Evolutionary conservation across 495 filamentous ascomycete species (phyloP), one percentile per base, ranked within the genome.

Genomic region (Tuber microsphaerosporum): DNA sequence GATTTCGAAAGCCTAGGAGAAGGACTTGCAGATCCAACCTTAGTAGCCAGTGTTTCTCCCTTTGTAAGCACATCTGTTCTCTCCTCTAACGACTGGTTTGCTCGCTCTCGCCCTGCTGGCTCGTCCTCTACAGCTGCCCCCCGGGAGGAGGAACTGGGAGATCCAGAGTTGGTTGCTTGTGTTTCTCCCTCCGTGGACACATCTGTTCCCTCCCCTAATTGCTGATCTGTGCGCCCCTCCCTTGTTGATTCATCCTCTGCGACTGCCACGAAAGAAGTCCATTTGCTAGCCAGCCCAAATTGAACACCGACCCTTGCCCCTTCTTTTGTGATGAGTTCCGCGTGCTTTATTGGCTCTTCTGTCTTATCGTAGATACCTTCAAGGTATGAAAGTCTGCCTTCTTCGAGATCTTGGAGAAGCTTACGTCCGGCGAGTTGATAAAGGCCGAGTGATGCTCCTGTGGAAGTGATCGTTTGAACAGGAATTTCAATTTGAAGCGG

Each of bases 381-480:
- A 44, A 93, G 84, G 89, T 91, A 93, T 26, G 91, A 89, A 48
- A 71, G 75, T 42, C 89, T 86, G 6, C 86, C 88, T 81, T 91
- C 89, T 81, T 93, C 91, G 0, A 93, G 86, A 73, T 93, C 91
- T 39, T 86, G 82, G 26, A 91, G 84, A 1, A 90, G 89, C 81
- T 91, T 92, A 71, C 87, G 87, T 0, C 90, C 90, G 1, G 90
- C 90, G 2, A 93, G 87, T 76, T 90, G 89, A 80, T 93, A 91
- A 72, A 93, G 76, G 20, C 77, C 73, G 56, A 74, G 73, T 20
- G 72, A 69, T n/a, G 76, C 68, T 41, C 85, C 86, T 61, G 83
- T 84, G 3, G 83, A 81, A 0, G 85, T 76, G 0, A 90, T 80
- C 12, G 84, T 76, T 17, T 86, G 83, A n/a, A 92, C 85, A 0